Conservation (phyloP, 495 filamentous ascomycete genomes). For the Alectoria sarmentosa region DNA sequence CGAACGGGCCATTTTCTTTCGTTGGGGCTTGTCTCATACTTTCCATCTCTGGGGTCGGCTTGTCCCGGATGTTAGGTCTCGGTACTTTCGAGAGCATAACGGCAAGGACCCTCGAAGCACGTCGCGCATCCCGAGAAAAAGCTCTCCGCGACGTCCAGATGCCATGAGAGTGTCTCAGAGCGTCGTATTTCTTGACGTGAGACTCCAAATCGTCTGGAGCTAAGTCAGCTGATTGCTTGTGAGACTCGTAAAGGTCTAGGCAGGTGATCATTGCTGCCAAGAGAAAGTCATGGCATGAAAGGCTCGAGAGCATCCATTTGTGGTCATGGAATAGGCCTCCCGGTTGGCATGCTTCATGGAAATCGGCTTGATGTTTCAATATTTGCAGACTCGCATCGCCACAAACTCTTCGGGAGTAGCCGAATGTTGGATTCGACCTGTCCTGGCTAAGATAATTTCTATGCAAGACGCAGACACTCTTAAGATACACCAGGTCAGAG, state of each 20-base stretch:
- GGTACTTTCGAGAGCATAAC: constrained; percentile 10
- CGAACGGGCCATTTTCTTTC: not conserved
- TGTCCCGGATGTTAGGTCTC: not conserved
- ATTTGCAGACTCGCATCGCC: constrained; percentile 38
- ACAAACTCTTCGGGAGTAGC: constrained; percentile 35
- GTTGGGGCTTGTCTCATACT: not conserved
- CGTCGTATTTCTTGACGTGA: constrained; percentile 24
- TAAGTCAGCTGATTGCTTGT: constrained; percentile 14
- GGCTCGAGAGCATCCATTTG: constrained; percentile 41
- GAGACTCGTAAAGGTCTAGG: constrained; percentile 34
- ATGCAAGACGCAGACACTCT: constrained; percentile 38
- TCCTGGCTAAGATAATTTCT: constrained; percentile 35
- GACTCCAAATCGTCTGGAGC: not conserved
- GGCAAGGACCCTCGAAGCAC: constrained; percentile 20
- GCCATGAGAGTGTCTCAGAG: constrained; percentile 36
- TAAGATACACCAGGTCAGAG: constrained; percentile 30
- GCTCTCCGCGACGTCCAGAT: constrained; percentile 25
- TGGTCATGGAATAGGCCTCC: constrained; percentile 40
- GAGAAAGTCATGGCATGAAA: constrained; percentile 43
- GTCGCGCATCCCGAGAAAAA: constrained; percentile 19
- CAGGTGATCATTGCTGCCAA: constrained; percentile 47
- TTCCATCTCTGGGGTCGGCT: not conserved
- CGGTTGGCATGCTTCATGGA: constrained; percentile 33
- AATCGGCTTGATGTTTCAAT: constrained; percentile 31
- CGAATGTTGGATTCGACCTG: constrained; percentile 25